Base-by-base conservation (phyloP, 805 yeast species). In the Sporopachydermia quercuum region DNA sequence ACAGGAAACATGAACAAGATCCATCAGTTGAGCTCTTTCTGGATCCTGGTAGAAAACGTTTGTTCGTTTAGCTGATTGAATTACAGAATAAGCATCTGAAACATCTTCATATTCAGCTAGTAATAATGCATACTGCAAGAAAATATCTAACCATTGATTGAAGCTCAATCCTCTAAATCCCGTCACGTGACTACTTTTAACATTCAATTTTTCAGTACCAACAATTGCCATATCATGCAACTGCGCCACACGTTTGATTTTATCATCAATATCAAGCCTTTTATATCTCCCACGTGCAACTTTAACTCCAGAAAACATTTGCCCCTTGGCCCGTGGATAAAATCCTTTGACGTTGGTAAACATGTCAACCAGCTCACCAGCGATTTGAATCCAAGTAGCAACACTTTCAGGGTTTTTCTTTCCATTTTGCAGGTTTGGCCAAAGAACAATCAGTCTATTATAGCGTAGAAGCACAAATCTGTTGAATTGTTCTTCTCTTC, bases 71-170 rank as follows among this genome's bases (percentile, higher is more conserved):
- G 94, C 93, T 16, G 78, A 74, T 19, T 79, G 82, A 33, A 83
- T 65, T 3, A 85, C 72, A 36, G 78, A 71, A 37, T 70, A 58
- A 4, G 94, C 89, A 48, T 75, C 78, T 16, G 74, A 76, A 2
- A 65, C 61, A 39, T 66, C 62, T 42, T 74, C 81, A 50, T 66
- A 70, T 44, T 68, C 68, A 0, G 85, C 76, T 38, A 80, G 66
- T 16, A 76, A 66, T 27, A 89, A 55, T 0, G 94, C 77, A 48
- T 80, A 75, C 50, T 78, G 80, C 72, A 86, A 78, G 50, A 86
- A 83, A 4, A 89, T 62, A 45, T 71, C 75, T 55, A 85, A 85
- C 98, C 98, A 91, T 30, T 70, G 70, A 33, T 79, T 81, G 54
- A 82, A 82, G 3, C 66, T 61, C 15, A 86, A 59, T 0, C 95